Evolutionary conservation across 2,329 filamentous ascomycete species (phyloP), one percentile per base, ranked within the genome.

Genomic region (Dichotomopilus funicola): DNA sequence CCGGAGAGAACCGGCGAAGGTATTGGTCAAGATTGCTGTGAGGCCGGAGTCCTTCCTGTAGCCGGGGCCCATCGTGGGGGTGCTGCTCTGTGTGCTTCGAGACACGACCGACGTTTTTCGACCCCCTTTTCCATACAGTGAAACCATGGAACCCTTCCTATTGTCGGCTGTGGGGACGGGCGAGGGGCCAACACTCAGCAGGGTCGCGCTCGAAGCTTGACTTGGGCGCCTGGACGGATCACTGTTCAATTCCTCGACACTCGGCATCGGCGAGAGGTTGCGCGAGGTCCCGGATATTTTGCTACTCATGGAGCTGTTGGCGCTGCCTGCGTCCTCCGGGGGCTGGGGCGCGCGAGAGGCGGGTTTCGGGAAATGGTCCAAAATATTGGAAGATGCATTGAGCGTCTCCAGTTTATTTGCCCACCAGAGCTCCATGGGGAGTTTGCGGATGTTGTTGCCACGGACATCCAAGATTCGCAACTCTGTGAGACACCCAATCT

Each of bases 371-470:
- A 99, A 97, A 42, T 82, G 84, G 50, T 91, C 87, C 19, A 99
- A 78, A 6, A 97, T 86, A 64, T 99, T 99, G 9, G 94, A 96
- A 0, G 92, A 97, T 10, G 95, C 86, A 64, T 99, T 99, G 57
- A 99, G 80, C 0, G 87, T 92, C 70, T 97, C 91, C 53, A 99
- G 73, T 67, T 87, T 91, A 64, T 87, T 86, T 51, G 92, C 92
- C 78, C 89, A 92, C 94, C 94, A 99, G n/a, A 99, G 80, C 67
- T 99, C 94, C 67, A 89, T 83, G 1, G 94, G 94, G 36, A 99
- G 76, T 65, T 87, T 87, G 61, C 86, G 87, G 56, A 99, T 80
- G 66, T 97, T 99, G 74, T 97, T 99, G 67, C 94, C 90, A 60
- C 92, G 83, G 13, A 97, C 80, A 67, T 99, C 92, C 42, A 99